Evolutionary conservation across 345 rosid species (phyloP).

Genomic region (Aquilaria yunnanensis): DNA sequence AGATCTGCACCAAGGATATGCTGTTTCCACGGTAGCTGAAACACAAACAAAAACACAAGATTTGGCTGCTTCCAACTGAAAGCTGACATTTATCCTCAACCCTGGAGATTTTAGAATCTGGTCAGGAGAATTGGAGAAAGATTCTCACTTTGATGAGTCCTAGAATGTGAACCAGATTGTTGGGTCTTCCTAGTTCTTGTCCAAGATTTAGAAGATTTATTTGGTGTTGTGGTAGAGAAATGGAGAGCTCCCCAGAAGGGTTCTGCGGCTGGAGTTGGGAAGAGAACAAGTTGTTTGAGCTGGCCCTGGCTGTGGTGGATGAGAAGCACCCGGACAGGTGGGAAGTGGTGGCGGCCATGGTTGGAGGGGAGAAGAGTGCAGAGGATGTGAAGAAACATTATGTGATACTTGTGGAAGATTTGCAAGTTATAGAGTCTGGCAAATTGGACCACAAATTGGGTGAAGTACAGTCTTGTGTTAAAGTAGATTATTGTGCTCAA

Average conservation of each 20-base stretch:
- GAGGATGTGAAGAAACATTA: constrained; percentile 59
- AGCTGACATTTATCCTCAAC: constrained; percentile 22
- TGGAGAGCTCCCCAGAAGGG: constrained; percentile 30
- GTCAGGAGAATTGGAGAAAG: constrained; percentile 23
- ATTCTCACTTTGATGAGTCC: constrained; percentile 29
- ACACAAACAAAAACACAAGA: constrained; percentile 17
- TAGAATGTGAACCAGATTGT: constrained; percentile 20
- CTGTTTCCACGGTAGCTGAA: constrained; percentile 17
- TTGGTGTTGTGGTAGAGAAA: neutral
- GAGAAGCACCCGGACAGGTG: constrained; percentile 53
- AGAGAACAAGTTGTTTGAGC: constrained; percentile 70
- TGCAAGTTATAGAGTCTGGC: constrained; percentile 58
- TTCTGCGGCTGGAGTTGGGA: constrained; percentile 68
- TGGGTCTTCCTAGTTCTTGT: constrained; percentile 8
- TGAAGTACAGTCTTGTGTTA: constrained; percentile 26
- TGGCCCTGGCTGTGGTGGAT: constrained; percentile 61
- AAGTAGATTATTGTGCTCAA: constrained; percentile 30
- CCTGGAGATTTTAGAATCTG: constrained; percentile 24
- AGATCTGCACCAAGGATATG: constrained; percentile 16
- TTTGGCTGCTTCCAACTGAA: constrained; percentile 12
- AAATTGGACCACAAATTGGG: constrained; percentile 43
- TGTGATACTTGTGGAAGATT: constrained; percentile 52
- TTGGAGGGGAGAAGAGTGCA: constrained; percentile 55
- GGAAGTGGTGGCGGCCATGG: constrained; percentile 58
- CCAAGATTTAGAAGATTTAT: neutral